Base-by-base conservation (phyloP, 148 eudicot genomes). In the Drosera capensis region DNA sequence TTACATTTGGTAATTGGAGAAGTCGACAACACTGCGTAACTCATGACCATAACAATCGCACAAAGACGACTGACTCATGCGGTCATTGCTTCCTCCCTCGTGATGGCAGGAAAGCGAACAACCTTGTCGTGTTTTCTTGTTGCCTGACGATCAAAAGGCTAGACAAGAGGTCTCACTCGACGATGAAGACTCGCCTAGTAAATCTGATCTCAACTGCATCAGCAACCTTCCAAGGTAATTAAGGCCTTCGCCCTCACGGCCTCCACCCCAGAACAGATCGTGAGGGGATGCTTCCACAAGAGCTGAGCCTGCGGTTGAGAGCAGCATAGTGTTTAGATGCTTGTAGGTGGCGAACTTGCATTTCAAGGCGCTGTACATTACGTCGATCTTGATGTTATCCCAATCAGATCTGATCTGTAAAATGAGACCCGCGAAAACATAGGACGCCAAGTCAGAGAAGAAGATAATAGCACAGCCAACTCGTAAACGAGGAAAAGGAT, bases 261-360 rank as follows among this genome's bases (percentile, higher is more conserved):
- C 99, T 24, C 99, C 99, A 0, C 95, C 95, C 95, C 99, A 84
- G 62, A 84, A 90, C 19, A 84, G 84, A 71, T 90, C 95, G 40
- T 84, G 95, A 2, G 99, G 99, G 1, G 99, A 90, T 23, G 93
- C 87, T 71, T 90, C 99, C 15, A 84, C 93, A 13, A 90, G 80
- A 43, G 78, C 77, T 15, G 66, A 84, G 19, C 99, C 93, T 3
- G 45, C 68, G 0, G 93, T 90, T 5, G 85, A 71, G 17, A 84
- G 55, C 29, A 90, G 80, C 82, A 90, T 71, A 15, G 78, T 80
- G 14, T 67, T 75, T 37, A 90, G 47, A 46, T 90, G 81, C 3
- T 93, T 93, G 71, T 90, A 78, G 15, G 73, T 73, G 0, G 85
- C 66, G 60, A 84, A 90, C 70, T 90, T 90, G 58, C 83, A 76